Evolutionary conservation across 352 stramenopile species (phyloP), one percentile per base, ranked within the genome.

Genomic region (Peronosclerospora sorghi): DNA sequence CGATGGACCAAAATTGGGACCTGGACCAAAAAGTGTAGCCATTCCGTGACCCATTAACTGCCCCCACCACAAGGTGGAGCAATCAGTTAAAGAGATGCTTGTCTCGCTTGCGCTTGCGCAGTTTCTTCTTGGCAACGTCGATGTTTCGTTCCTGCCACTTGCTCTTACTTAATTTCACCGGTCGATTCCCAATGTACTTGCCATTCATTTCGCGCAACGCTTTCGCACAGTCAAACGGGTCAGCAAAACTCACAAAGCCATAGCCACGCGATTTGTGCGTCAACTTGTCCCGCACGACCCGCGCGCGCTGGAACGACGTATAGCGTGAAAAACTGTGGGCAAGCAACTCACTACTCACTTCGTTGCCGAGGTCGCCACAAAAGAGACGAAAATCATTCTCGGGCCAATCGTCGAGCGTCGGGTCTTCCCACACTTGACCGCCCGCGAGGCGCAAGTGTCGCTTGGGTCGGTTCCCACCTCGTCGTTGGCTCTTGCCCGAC

Each of bases 321-420:
- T 83, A 94, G 35, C 63, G 61, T 13, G 56, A 52, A 47, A 94
- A 94, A 28, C 70, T 76, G 35, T 94, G 81, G 14, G 68, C 58
- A 10, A 94, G 51, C 35, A 95, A 51, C 49, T 94, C 65, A 51
- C 97, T 83, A 35, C 73, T 94, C 7, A 97, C 76, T 49, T 97
- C 91, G 41, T 94, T 94, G 41, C 85, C 84, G 23, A 98, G 48
- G 44, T 98, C 94, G 17, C 95, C 95, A 23, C 95, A 90, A 57
- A 98, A 98, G 12, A 98, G 62, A 1, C 93, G 83, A 62, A 96
- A 97, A 59, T 98, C 93, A 59, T 97, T 97, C 14, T 96, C 82
- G 0, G 93, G 93, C 92, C 92, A 98, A 44, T 98, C 86, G 5
- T 71, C 69, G 13, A 98, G 66, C 18, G 88, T 96, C 24, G 56